A percentile compares a stretch with the other conserved stretches of the same genome.
Conservation (phyloP, 805 yeast species). For the Pichia californica region DNA sequence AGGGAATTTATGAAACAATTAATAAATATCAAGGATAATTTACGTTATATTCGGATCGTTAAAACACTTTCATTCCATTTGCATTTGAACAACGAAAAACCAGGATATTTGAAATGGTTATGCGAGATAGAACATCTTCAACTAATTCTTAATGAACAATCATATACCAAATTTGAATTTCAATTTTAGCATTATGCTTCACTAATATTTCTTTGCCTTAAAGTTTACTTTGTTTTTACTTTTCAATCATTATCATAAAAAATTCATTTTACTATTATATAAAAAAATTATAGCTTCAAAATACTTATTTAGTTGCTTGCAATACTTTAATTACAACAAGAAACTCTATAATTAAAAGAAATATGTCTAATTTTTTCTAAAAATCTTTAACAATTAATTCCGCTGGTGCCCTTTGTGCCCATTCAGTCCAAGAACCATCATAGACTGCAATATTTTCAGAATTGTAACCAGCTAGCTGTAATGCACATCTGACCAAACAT, state of each 20-base stretch:
- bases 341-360: background rate
- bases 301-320: too few species aligned
- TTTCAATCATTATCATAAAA: too few species aligned
- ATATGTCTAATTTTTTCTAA: background rate
- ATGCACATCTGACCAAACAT: conserved; percentile 73
- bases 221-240: too few species aligned
- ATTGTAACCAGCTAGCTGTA: conserved; percentile 46
- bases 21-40: conserved; percentile 17
- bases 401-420: conserved; percentile 70
- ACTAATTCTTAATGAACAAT: conserved; percentile 8
- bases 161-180: conserved; percentile 9
- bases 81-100: background rate
- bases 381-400: conserved; percentile 43
- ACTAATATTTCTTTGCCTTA: too few species aligned
- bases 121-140: conserved; percentile 14
- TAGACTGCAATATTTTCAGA: conserved; percentile 48
- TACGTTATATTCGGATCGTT: conserved; percentile 17
- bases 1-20: conserved; percentile 23
- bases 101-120: conserved; percentile 20
- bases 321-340: too few species aligned
- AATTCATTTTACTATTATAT: too few species aligned
- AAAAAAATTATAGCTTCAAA: too few species aligned
- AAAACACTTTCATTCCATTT: conserved; percentile 14
- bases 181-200: too few species aligned
- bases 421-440: conserved; percentile 90